Evolutionary conservation across 352 stramenopile species (phyloP), one percentile per base, ranked within the genome.

Genomic region (Globisporangium heterothallicum): DNA sequence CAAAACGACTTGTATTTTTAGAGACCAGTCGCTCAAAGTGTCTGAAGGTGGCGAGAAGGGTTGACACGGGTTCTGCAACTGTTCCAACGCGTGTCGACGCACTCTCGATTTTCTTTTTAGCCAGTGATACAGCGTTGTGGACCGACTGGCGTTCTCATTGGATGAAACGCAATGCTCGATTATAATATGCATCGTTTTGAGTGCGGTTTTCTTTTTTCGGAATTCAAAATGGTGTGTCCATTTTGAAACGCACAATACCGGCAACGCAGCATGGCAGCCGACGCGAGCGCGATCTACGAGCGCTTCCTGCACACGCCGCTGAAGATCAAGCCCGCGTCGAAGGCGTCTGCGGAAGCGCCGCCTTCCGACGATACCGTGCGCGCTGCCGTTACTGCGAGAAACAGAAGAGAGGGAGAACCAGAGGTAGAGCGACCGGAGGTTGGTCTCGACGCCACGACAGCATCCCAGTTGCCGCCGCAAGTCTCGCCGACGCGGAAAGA

Each of bases 291-390:
- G 18, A 69, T 80, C 30, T 80, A 80, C 56, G 51, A 66, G 58
- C 70, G 62, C 27, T 80, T 80, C 46, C 44, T 73, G 51, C 58
- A 58, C 49, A 69, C 64, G n/a, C 70, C 70, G 29, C 62, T 80
- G 47, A 68, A 68, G 40, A 65, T 80, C 41, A 75, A 74, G 48
- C 53, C 58, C 6, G 43, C 49, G 12, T 42, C 32, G 12, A 34
- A 42, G 8, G 19, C 54, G 2, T 26, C 50, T 1, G 12, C 41
- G 16, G 19, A 22, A 32, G 29, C 30, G n/a, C 14, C 18, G 2
- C 19, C 48, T 45, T 7, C 64, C 35, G 0, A 46, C 49, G 42
- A 10, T 10, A n/a, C 42, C 18, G 16, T 16, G 26, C 14, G 34
- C 34, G 35, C n/a, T n/a, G 18, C 32, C 41, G 3, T n/a, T n/a